A percentile compares a stretch with the other conserved stretches of the same genome.
These are phyloP conservation scores for Fusarium buharicum DNA, from an alignment of 2,329 filamentous ascomycete species.

Conservation along the genomic window DNA sequence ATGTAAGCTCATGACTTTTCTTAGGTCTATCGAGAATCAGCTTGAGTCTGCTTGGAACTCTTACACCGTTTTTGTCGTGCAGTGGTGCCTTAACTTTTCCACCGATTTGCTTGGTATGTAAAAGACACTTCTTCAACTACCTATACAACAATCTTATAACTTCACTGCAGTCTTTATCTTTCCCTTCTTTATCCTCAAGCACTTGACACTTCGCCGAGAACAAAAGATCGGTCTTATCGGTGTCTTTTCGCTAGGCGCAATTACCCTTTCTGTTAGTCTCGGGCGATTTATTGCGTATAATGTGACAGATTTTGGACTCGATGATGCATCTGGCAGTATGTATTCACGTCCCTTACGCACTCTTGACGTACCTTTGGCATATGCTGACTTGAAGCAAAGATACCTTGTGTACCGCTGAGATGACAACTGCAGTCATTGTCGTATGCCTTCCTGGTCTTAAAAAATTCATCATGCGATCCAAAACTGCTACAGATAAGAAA, in stretches of 20 bases:
- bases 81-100: conserved; percentile 23
- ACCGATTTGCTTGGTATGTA: conserved; percentile 6
- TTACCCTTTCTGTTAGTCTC: conserved; percentile 1
- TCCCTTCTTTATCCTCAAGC: conserved; percentile 8
- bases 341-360: neutral
- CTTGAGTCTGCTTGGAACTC: conserved; percentile 14
- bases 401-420: conserved; percentile 7
- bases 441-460: conserved; percentile 16
- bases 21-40: conserved; percentile 17
- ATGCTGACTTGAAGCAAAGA: neutral
- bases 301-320: neutral
- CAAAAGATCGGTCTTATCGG: conserved; percentile 6
- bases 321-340: conserved; percentile 11
- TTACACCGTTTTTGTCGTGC: neutral
- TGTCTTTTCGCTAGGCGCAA: conserved; percentile 21
- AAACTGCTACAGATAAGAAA: neutral
- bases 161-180: conserved; percentile 11
- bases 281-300: conserved; percentile 5
- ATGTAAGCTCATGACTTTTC: accelerated
- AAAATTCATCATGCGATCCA: neutral
- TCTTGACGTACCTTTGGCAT: neutral
- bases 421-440: conserved; percentile 14
- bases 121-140: neutral
- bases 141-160: neutral
- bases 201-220: conserved; percentile 7